A percentile compares a stretch with the other conserved stretches of the same genome.
phyloP scores from a whole-genome alignment of 768 basidiomycete genomes.

The Mycena alexandri region DNA sequence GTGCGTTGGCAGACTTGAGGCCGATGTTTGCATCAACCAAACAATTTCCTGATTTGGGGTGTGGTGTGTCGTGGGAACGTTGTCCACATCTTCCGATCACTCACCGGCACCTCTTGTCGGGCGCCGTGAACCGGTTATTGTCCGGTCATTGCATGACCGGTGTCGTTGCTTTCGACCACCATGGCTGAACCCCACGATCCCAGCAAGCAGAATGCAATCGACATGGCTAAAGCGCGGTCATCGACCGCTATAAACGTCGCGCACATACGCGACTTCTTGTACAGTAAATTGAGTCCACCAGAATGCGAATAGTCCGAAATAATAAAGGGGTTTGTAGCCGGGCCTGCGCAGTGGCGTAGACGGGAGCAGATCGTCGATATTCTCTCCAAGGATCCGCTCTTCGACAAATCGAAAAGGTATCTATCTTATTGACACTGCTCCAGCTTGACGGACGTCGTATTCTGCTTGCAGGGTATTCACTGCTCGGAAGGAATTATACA shows the following conservation, averaged over 20 bases:
- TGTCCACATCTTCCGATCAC: too few relatives aligned
- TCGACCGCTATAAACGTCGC: conserved; percentile 57
- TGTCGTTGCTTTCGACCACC: conserved; percentile 6
- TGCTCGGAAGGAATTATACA: conserved; percentile 68
- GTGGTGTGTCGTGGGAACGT: too few relatives aligned
- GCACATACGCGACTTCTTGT: conserved; percentile 61
- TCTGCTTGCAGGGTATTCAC: conserved; percentile 63
- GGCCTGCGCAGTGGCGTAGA: conserved; percentile 62
- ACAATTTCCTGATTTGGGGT: too few relatives aligned
- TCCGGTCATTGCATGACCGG: too few relatives aligned
- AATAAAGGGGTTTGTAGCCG: conserved; percentile 53
- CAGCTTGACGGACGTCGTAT: not conserved
- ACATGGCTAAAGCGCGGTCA: conserved; percentile 65
- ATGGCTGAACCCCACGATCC: conserved; percentile 47
- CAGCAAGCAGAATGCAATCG: conserved; percentile 62
- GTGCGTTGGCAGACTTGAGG: too few relatives aligned
- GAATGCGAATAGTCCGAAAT: not conserved
- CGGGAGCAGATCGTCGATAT: conserved; percentile 58
- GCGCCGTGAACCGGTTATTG: too few relatives aligned
- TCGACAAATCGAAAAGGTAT: conserved; percentile 71
- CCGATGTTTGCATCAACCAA: too few relatives aligned
- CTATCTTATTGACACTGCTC: not conserved
- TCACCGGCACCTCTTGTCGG: too few relatives aligned
- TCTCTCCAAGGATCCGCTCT: conserved; percentile 66
- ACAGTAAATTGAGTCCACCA: conserved; percentile 59